phyloP scores from a whole-genome alignment of 2,329 filamentous ascomycete genomes.

The Botrytis elliptica region DNA sequence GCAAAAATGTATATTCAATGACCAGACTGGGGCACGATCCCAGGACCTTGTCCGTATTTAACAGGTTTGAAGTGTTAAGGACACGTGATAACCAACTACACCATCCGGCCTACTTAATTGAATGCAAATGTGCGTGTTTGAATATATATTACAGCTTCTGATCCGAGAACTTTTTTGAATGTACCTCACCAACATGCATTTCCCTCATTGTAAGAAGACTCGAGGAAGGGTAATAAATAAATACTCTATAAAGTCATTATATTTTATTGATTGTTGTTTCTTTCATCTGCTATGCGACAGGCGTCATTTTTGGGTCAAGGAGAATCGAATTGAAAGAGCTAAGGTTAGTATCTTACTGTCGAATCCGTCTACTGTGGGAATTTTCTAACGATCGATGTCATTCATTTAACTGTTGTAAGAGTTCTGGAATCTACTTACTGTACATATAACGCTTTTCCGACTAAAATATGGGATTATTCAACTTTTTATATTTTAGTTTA shows the following conservation, averaged over 20 bases:
- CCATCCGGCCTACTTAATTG: slow-evolving; percentile 8
- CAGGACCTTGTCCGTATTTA: slow-evolving; percentile 16
- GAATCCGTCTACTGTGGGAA: neutral
- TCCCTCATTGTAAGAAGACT: neutral
- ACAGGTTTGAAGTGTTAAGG: slow-evolving; percentile 9
- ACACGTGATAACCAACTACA: slow-evolving; percentile 24
- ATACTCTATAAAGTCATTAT: neutral
- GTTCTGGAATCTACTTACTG: too few species aligned
- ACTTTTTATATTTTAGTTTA: too few species aligned
- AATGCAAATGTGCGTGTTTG: fast-evolving
- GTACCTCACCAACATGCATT: neutral
- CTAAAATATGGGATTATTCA: too few species aligned
- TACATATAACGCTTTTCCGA: too few species aligned
- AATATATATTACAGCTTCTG: neutral
- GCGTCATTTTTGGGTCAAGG: neutral
- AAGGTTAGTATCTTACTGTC: neutral
- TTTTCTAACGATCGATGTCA: neutral
- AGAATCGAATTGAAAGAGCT: neutral
- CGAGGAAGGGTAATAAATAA: neutral
- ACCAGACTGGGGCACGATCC: slow-evolving; percentile 13
- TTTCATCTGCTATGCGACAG: neutral
- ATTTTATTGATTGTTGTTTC: neutral
- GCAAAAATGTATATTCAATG: fast-evolving
- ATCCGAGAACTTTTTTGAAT: too few species aligned
- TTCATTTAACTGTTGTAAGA: neutral